A percentile compares a stretch with the other conserved stretches of the same genome.
These are phyloP conservation scores for Cutaneotrichosporon sp. DNA, from an alignment of 1,284 basidiomycete genomes.

Conservation along the genomic window DNA sequence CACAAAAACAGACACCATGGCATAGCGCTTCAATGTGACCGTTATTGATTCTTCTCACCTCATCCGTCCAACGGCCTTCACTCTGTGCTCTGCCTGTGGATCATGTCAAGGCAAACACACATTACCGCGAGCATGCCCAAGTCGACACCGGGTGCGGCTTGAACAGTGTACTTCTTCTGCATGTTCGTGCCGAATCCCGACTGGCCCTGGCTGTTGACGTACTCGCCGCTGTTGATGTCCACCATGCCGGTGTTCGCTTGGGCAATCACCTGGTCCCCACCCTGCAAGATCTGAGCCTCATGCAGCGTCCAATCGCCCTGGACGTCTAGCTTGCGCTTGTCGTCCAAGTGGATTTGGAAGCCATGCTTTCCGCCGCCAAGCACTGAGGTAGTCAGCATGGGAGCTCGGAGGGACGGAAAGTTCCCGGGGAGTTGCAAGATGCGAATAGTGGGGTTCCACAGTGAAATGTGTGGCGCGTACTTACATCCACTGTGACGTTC, in stretches of 20 bases:
- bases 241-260: no score
- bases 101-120: slow-evolving; percentile 46
- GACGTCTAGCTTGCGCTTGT: neutral
- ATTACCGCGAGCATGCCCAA: slow-evolving; percentile 48
- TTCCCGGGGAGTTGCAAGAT: no score
- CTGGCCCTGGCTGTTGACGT: neutral
- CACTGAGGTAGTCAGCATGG: no score
- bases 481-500: neutral
- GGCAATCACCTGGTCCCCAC: neutral
- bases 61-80: no score
- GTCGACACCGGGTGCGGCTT: slow-evolving; percentile 49
- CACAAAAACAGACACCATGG: no score
- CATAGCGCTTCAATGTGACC: no score
- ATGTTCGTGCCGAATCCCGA: no score
- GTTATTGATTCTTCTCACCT: no score
- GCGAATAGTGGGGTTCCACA: no score
- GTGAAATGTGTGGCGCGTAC: no score
- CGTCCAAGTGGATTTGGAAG: neutral
- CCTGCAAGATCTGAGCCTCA: neutral
- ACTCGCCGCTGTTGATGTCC: no score
- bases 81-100: neutral
- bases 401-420: no score
- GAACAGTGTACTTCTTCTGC: slow-evolving; percentile 41
- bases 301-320: neutral
- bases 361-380: neutral